phyloP scores from a whole-genome alignment of 257 asterid species.

The Lycium barbarum region DNA sequence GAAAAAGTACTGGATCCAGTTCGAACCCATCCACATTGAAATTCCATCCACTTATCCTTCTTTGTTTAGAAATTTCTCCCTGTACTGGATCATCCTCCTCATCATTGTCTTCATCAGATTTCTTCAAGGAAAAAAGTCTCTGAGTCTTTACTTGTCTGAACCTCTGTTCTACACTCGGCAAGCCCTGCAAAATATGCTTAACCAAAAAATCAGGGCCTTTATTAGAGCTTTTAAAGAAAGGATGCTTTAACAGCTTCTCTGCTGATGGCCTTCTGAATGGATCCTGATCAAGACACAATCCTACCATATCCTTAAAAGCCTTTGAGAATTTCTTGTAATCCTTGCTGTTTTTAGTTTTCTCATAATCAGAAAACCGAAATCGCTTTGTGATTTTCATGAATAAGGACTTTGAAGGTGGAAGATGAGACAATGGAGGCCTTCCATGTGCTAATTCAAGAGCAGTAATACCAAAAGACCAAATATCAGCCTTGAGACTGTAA shows the following conservation, averaged over 20 bases:
- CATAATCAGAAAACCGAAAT: conserved; percentile 79
- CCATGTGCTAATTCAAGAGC: conserved; percentile 89
- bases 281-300: conserved; percentile 81
- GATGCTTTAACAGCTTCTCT: conserved; percentile 68
- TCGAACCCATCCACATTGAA: conserved; percentile 72
- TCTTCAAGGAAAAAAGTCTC: conserved; percentile 15
- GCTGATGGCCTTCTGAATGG: conserved; percentile 82
- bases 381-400: conserved; percentile 74
- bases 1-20: conserved; percentile 72
- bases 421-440: conserved; percentile 85
- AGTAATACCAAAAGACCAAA: conserved; percentile 92
- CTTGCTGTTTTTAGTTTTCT: conserved; percentile 52
- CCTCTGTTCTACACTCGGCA: conserved; percentile 75
- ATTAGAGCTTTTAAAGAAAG: conserved; percentile 69
- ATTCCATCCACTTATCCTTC: conserved; percentile 92
- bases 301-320: conserved; percentile 78
- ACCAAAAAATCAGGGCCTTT: conserved; percentile 64
- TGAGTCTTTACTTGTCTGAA: conserved; percentile 38
- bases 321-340: conserved; percentile 63
- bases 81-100: conserved; percentile 27
- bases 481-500: conserved; percentile 83
- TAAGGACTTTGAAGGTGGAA: conserved; percentile 79
- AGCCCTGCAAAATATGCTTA: conserved; percentile 65
- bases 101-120: conserved; percentile 41
- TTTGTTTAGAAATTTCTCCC: conserved; percentile 48